Percentiles rank a stretch among this genome's conserved stretches.
These are phyloP conservation scores for Erigeron philadelphicus DNA, from an alignment of 140 eudicot genomes.

Conservation along the genomic window DNA sequence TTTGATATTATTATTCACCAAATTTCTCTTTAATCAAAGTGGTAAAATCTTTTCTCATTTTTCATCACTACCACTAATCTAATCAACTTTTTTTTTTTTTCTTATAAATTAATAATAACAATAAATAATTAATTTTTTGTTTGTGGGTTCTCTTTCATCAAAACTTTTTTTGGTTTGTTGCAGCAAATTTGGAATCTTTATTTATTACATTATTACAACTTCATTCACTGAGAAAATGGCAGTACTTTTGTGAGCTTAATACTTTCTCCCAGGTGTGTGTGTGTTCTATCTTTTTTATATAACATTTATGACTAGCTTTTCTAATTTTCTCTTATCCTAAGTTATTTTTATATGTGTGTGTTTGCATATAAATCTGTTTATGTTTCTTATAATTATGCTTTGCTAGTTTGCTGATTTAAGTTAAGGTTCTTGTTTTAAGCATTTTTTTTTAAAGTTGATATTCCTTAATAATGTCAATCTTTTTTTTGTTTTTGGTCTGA, in stretches of 20 bases:
- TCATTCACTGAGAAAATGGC: conserved; percentile 35
- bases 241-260: conserved; percentile 36
- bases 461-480: not conserved
- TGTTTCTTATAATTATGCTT: conserved; percentile 1
- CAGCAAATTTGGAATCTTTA: conserved; percentile 28
- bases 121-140: not conserved
- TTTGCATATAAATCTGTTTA: conserved; percentile 13
- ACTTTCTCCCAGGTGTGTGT: conserved; percentile 27
- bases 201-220: not conserved
- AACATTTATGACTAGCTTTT: conserved; percentile 15
- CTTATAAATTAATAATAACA: no score
- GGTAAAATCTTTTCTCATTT: conserved; percentile 25
- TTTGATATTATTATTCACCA: conserved; percentile 31
- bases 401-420: not conserved
- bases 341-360: not conserved
- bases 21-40: conserved; percentile 25
- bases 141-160: conserved; percentile 35
- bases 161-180: conserved; percentile 21
- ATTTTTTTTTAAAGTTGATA: not conserved
- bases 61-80: conserved; percentile 35
- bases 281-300: conserved; percentile 20
- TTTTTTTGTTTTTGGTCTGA: not conserved
- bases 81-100: conserved; percentile 6
- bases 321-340: not conserved
- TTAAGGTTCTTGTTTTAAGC: conserved; percentile 12